Evolutionary conservation across 169 alveolate species (phyloP).

Genomic region (Plasmodium gallinaceum): DNA sequence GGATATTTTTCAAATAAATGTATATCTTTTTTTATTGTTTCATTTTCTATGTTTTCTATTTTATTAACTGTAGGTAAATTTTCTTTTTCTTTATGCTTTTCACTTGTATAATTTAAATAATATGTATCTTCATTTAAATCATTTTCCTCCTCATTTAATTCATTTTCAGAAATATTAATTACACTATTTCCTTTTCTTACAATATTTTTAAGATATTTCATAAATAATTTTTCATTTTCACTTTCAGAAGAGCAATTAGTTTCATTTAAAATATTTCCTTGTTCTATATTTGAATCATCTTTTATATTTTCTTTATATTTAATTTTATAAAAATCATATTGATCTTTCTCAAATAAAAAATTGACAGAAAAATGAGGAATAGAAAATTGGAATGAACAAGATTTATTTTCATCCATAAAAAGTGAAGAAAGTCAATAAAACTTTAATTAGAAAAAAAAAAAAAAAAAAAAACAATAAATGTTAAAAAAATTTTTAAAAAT

Average conservation of each 20-base stretch:
- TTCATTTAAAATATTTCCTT: background rate
- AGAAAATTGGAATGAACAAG: slow-evolving; percentile 25
- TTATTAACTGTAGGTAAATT: background rate
- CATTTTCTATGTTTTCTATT: background rate
- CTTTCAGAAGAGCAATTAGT: slow-evolving; percentile 25
- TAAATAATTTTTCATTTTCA: slow-evolving; percentile 61
- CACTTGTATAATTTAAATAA: no score
- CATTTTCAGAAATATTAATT: background rate
- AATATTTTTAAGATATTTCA: slow-evolving; percentile 61
- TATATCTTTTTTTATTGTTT: background rate
- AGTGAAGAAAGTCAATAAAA: background rate
- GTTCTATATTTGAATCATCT: background rate
- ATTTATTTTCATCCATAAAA: slow-evolving; percentile 65
- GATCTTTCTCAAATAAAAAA: slow-evolving; percentile 28
- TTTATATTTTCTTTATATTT: slow-evolving; percentile 10
- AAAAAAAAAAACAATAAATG: background rate
- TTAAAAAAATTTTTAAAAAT: no score
- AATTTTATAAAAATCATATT: slow-evolving; percentile 54
- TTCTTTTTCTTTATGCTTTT: background rate
- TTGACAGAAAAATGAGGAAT: slow-evolving; percentile 56
- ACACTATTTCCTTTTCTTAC: slow-evolving; percentile 7
- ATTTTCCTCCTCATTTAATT: background rate
- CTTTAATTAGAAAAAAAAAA: background rate
- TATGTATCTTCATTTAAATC: background rate
- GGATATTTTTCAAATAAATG: slow-evolving; percentile 68